Evolutionary conservation across 2,329 filamentous ascomycete species (phyloP).

Genomic region (Ramichloridium luteum): DNA sequence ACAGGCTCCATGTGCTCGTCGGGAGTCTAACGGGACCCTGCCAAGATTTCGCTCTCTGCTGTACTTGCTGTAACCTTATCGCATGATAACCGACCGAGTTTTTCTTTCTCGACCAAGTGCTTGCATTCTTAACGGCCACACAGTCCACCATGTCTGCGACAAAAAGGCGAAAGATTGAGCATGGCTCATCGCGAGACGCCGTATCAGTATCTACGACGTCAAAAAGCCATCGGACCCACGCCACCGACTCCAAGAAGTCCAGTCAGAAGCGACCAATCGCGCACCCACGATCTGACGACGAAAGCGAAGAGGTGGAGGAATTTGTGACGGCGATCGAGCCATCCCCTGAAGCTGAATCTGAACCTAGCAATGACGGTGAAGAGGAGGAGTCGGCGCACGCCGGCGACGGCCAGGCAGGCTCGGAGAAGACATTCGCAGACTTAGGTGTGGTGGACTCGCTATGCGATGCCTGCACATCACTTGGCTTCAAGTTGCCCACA

Average conservation of each 20-base stretch:
- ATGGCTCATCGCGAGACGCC: conserved; percentile 5
- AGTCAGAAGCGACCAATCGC: conserved; percentile 4
- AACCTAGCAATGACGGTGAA: conserved; percentile 11
- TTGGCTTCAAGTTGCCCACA: conserved; percentile 77
- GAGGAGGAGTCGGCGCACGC: conserved; percentile 15
- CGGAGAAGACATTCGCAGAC: conserved; percentile 52
- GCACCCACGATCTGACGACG: conserved; percentile 3
- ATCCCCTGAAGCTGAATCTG: conserved; percentile 8
- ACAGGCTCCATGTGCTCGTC: too few relatives aligned
- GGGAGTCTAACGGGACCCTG: too few relatives aligned
- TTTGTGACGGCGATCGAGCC: conserved; percentile 1
- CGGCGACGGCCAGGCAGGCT: conserved; percentile 27
- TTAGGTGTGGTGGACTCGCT: conserved; percentile 73
- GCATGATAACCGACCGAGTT: background rate
- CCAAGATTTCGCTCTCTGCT: background rate
- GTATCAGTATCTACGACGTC: conserved; percentile 2
- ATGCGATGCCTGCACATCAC: conserved; percentile 71
- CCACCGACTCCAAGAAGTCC: background rate
- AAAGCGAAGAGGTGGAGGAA: conserved; percentile 13
- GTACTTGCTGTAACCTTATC: background rate
- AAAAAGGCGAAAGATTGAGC: conserved; percentile 33
- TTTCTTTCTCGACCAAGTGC: background rate
- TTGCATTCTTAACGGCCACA: background rate
- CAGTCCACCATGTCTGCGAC: conserved; percentile 26
- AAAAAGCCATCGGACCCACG: conserved; percentile 2